Conservation (phyloP, 108 stramenopile genomes). For the Nitzschia sp. region DNA sequence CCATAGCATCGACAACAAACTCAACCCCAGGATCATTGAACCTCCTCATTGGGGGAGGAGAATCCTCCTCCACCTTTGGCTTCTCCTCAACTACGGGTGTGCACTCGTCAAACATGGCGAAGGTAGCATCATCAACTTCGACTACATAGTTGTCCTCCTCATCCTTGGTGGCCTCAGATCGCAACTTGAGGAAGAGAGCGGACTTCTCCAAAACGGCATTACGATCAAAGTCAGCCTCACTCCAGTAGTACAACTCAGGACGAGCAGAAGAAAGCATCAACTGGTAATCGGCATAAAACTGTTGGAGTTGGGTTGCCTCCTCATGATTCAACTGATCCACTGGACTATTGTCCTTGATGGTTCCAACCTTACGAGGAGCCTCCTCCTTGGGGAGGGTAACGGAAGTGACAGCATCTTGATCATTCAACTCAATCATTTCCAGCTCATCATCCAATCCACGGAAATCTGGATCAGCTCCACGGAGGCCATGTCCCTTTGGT, state of each 20-base stretch:
- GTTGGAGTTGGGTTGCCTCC: conserved; percentile 16
- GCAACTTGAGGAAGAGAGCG: conserved; percentile 18
- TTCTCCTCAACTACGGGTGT: neutral
- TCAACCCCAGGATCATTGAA: conserved; percentile 11
- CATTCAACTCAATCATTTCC: conserved; percentile 24
- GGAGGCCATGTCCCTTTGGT: conserved; percentile 50
- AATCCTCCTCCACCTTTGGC: conserved; percentile 1
- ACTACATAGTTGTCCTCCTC: conserved; percentile 32
- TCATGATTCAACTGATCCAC: conserved; percentile 18
- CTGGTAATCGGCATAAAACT: conserved; percentile 22
- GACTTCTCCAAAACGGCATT: neutral
- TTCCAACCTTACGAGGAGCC: conserved; percentile 13
- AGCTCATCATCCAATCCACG: conserved; percentile 40
- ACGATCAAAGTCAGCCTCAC: conserved; percentile 31
- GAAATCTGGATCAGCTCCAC: conserved; percentile 23
- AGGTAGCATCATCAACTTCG: conserved; percentile 38
- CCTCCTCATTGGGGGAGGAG: neutral
- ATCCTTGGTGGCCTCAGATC: conserved; percentile 28
- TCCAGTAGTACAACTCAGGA: conserved; percentile 34
- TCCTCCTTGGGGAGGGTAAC: conserved; percentile 17
- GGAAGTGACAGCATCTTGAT: neutral
- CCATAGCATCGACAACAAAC: conserved; percentile 31
- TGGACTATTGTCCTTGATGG: conserved; percentile 20
- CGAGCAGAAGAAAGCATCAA: conserved; percentile 7
- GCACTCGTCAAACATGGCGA: conserved; percentile 22